phyloP scores from a whole-genome alignment of 1,284 basidiomycete species.

The Sanghuangporus baumii region DNA sequence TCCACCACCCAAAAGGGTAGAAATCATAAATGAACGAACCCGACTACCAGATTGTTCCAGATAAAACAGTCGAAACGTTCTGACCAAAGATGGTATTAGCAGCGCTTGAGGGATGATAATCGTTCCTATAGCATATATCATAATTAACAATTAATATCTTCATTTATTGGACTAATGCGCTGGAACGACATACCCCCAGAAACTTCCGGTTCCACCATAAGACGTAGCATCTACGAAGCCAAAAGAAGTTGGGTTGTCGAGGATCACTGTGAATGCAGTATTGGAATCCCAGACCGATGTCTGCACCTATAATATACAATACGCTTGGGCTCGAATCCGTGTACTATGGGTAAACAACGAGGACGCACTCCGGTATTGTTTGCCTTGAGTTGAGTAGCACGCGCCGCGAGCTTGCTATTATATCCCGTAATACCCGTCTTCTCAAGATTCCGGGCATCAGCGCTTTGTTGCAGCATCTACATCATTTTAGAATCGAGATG shows the following conservation, averaged over 20 bases:
- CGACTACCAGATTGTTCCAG: conserved; percentile 14
- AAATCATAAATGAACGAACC: background rate
- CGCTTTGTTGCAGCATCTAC: conserved; percentile 44
- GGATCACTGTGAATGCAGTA: conserved; percentile 43
- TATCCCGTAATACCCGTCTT: conserved; percentile 45
- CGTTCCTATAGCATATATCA: conserved; percentile 30
- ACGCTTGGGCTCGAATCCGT: background rate
- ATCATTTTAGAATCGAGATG: background rate
- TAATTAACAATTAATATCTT: background rate
- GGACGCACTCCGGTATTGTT: conserved; percentile 38
- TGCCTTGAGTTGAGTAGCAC: conserved; percentile 35
- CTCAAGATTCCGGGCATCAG: conserved; percentile 36
- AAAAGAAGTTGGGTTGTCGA: conserved; percentile 42
- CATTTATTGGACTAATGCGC: background rate
- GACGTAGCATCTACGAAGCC: conserved; percentile 49
- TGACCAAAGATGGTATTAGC: conserved; percentile 19
- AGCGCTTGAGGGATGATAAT: conserved; percentile 37
- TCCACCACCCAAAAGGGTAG: background rate
- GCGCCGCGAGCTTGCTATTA: conserved; percentile 42
- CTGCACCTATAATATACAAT: conserved; percentile 30
- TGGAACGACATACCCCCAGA: conserved; percentile 46
- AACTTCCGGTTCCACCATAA: conserved; percentile 41
- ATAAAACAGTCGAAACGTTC: conserved; percentile 13
- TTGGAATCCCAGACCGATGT: conserved; percentile 50
- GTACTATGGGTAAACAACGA: background rate